Conservation (phyloP, 495 filamentous ascomycete species). For the Pseudoneurospora amorphoporcata region DNA sequence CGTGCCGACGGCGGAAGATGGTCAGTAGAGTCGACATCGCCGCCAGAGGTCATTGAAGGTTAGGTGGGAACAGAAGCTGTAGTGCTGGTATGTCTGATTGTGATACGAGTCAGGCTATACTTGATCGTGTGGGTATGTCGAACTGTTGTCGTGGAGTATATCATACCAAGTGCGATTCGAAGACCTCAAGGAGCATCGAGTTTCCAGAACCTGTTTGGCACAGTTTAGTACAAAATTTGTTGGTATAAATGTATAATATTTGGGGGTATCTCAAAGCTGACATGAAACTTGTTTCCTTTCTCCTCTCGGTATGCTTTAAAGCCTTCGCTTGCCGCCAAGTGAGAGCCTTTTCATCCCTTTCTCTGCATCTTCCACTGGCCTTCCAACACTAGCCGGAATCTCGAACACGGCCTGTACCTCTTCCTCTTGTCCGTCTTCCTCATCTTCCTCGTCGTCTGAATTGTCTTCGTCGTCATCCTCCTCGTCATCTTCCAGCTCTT, state of each 20-base stretch:
- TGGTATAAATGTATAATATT: not conserved
- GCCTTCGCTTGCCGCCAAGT: not conserved
- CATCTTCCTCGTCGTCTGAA: not conserved
- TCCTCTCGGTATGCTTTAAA: not conserved
- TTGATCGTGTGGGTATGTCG: not conserved
- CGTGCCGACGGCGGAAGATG: slow-evolving; percentile 11
- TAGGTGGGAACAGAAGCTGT: not conserved
- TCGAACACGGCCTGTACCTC: not conserved
- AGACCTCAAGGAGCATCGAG: not conserved
- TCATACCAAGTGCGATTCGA: not conserved
- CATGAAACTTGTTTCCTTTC: not conserved
- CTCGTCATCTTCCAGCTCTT: slow-evolving; percentile 8
- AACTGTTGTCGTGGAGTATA: not conserved
- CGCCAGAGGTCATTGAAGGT: not conserved
- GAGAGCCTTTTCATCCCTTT: not conserved
- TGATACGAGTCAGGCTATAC: not conserved
- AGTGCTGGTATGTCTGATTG: not conserved
- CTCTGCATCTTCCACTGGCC: not conserved
- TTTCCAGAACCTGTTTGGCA: not conserved
- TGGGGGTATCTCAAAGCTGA: not conserved
- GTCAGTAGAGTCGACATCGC: slow-evolving; percentile 18
- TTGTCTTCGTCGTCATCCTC: slow-evolving; percentile 2
- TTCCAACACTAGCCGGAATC: not conserved
- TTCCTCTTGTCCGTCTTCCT: not conserved
- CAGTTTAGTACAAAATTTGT: not conserved